Evolutionary conservation across 139 green algal genomes (phyloP).

Genomic region (Yamagishiella unicocca): DNA sequence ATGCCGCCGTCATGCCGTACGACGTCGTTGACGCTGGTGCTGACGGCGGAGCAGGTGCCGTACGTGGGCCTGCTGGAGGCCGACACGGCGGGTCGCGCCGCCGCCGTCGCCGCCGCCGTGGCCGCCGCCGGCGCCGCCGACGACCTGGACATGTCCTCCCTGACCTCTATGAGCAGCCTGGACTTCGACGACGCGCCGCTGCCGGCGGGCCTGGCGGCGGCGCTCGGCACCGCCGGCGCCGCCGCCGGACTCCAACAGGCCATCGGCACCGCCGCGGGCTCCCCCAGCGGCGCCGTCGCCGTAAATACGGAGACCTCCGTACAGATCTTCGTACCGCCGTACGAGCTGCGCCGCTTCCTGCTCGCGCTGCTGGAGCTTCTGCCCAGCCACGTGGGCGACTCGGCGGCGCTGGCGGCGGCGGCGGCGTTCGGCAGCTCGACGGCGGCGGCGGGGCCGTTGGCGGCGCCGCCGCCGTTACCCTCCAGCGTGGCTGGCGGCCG

Average conservation of each 20-base stretch:
- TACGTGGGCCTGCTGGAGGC: neutral
- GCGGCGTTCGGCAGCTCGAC: neutral
- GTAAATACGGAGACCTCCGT: neutral
- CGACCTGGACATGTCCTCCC: constrained; percentile 2
- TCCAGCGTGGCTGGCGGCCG: neutral
- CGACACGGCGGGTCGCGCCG: neutral
- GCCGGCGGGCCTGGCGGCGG: neutral
- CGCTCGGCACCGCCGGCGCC: neutral
- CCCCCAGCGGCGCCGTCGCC: too few relatives aligned
- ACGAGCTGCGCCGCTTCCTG: constrained; percentile 9
- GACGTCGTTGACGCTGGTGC: neutral
- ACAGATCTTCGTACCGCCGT: constrained; percentile 3
- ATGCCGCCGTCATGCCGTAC: constrained; percentile 14
- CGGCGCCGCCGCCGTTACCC: neutral
- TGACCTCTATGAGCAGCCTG: constrained; percentile 33
- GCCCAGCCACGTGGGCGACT: neutral
- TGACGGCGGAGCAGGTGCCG: constrained; percentile 2
- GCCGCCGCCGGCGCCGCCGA: neutral
- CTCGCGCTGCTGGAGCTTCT: constrained; percentile 12
- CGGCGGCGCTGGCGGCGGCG: neutral
- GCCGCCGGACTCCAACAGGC: neutral
- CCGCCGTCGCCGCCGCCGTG: neutral
- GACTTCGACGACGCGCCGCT: constrained; percentile 34
- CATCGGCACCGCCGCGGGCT: too few relatives aligned
- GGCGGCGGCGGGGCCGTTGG: constrained; percentile 5